Base-by-base conservation (phyloP, 176 grass and related monocot genomes). In the Cenchrus americanus region DNA sequence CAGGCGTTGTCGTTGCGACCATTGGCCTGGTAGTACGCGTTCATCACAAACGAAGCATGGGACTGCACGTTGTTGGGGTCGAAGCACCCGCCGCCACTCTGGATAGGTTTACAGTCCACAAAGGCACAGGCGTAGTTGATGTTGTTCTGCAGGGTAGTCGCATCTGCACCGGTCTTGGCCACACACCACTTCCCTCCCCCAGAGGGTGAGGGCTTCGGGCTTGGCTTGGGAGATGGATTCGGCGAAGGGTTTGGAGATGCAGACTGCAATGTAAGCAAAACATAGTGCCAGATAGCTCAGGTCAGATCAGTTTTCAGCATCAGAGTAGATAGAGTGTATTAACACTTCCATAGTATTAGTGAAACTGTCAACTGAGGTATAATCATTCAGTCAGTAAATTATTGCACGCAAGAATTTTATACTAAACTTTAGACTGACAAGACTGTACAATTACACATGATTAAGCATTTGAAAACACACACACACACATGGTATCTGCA, bases 121-220 rank as follows among this genome's bases (percentile, higher is more conserved):
- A 65, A 73, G 58, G 51, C 83, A 42, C 93, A 94, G 1, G 87
- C 90, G 17, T 92, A 94, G 82, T 94, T 91, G 79, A 95, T 95
- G 83, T 98, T 95, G 77, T 81, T 82, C 85, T 95, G 93, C 72
- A 95, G 81, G 73, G 75, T 83, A 5, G 67, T 63, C 0, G 12
- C 42, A 5, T 30, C 85, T 6, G 82, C 96, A 8, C 79, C 69
- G 0, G 63, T 43, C 84, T 88, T 90, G 24, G 87, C 76, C 10
- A 98, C 91, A 22, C 96, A 98, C 96, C 96, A 98, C 66, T 80
- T 77, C 50, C 81, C 83, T 10, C 81, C 74, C 5, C 71, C 77
- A 2, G 87, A 83, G 0, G 88, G 75, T 0, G 92, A 59, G 0
- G 88, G 52, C 7, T 55, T 91, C 0, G 74, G 84, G 40, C 60